Percentiles rank a stretch among this genome's conserved stretches.
These are phyloP conservation scores for Chalara sp. DNA, from an alignment of 2,329 filamentous ascomycete genomes.

Conservation along the genomic window DNA sequence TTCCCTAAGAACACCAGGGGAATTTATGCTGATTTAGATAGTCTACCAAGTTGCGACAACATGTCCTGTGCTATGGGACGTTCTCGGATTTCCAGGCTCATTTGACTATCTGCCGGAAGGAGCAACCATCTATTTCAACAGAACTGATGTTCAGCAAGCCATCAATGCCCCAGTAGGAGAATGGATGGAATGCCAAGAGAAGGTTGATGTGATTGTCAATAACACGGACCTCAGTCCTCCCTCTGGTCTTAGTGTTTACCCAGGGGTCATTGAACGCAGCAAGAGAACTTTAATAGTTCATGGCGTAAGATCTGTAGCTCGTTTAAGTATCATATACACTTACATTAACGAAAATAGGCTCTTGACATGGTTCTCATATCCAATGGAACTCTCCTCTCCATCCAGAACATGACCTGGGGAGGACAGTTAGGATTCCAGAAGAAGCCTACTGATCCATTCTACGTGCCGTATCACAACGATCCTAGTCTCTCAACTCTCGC, in stretches of 20 bases:
- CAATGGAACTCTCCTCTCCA: conserved; percentile 43
- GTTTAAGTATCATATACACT: too few species aligned
- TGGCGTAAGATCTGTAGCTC: conserved; percentile 38
- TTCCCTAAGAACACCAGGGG: too few species aligned
- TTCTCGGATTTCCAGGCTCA: conserved; percentile 25
- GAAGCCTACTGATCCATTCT: conserved; percentile 27
- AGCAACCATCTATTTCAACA: conserved; percentile 41
- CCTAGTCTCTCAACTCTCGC: conserved; percentile 61
- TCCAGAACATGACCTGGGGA: conserved; percentile 49
- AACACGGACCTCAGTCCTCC: conserved; percentile 46
- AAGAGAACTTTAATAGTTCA: conserved; percentile 69
- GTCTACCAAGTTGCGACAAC: conserved; percentile 66
- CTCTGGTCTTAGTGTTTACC: conserved; percentile 52
- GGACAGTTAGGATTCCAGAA: conserved; percentile 38
- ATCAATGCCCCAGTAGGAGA: conserved; percentile 36
- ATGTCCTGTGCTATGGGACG: conserved; percentile 57
- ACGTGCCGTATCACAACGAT: conserved; percentile 55
- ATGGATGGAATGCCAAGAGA: too few species aligned
- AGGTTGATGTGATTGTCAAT: conserved; percentile 36
- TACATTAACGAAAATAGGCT: too few species aligned
- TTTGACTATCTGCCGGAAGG: conserved; percentile 40
- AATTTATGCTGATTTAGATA: conserved; percentile 43
- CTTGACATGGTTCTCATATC: conserved; percentile 39
- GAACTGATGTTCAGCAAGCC: conserved; percentile 41
- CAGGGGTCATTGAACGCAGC: conserved; percentile 65